phyloP scores from a whole-genome alignment of 352 stramenopile genomes.

The Phytophthora syringae region DNA sequence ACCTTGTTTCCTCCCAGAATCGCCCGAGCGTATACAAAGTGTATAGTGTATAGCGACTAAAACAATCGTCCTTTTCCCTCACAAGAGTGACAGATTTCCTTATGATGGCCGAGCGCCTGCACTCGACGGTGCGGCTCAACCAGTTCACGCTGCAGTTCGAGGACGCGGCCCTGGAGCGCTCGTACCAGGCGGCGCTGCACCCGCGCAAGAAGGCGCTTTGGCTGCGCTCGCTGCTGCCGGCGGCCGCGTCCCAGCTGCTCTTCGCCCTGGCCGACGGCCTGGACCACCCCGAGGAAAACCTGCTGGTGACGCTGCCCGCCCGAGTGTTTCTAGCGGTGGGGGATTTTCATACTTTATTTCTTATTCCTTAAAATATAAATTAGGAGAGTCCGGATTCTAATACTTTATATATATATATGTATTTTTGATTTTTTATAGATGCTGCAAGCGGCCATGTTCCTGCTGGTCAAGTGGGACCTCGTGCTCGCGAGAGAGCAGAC shows the following conservation, averaged over 20 bases:
- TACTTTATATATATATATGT: neutral
- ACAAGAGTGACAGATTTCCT: no score
- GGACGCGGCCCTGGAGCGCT: constrained; percentile 62
- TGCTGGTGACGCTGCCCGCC: constrained; percentile 78
- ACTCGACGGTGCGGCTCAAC: constrained; percentile 86
- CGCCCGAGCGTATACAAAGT: no score
- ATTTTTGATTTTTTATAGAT: constrained; percentile 42
- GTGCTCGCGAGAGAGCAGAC: constrained; percentile 66
- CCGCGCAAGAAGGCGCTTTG: constrained; percentile 85
- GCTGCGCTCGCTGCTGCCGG: constrained; percentile 80
- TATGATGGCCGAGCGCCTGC: constrained; percentile 41
- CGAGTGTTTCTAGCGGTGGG: constrained; percentile 66
- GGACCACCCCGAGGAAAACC: constrained; percentile 65
- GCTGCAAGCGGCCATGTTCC: constrained; percentile 76
- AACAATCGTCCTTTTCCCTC: no score
- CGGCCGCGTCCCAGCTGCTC: constrained; percentile 73
- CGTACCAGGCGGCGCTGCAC: constrained; percentile 71
- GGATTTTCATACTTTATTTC: constrained; percentile 1
- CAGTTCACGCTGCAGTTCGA: constrained; percentile 85
- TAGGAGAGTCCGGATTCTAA: neutral
- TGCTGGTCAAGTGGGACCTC: constrained; percentile 80
- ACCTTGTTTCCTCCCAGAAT: no score
- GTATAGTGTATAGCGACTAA: no score
- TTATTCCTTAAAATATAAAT: neutral
- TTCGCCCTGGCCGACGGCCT: constrained; percentile 79